Evolutionary conservation across 2,329 filamentous ascomycete genomes (phyloP).

Genomic region (Fusarium albosuccineum): DNA sequence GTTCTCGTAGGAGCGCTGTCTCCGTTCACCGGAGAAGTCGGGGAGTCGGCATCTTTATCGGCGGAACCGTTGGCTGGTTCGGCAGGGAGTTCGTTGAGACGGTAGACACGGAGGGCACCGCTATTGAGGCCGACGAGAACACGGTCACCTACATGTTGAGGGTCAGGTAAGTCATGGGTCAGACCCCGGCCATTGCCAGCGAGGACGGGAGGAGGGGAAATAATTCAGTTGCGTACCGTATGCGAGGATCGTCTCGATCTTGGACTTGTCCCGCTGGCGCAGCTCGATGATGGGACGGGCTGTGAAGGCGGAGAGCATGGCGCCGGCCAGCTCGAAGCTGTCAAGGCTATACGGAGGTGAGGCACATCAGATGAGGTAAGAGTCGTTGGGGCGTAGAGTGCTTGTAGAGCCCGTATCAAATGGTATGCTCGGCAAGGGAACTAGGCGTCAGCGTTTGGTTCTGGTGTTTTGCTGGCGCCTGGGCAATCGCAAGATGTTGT

Average conservation of each 20-base stretch:
- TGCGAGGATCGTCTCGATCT: conserved; percentile 94
- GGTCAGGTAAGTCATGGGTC: conserved; percentile 20
- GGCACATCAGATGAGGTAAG: conserved; percentile 48
- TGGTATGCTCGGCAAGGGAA: neutral
- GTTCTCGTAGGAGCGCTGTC: conserved; percentile 47
- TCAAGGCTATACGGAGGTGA: conserved; percentile 45
- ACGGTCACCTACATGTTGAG: conserved; percentile 76
- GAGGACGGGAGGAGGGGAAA: neutral
- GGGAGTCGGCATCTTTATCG: conserved; percentile 44
- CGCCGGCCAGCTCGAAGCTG: conserved; percentile 60
- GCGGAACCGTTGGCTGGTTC: conserved; percentile 53
- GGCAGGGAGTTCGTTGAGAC: conserved; percentile 77
- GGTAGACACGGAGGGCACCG: conserved; percentile 89
- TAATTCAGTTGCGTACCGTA: conserved; percentile 71
- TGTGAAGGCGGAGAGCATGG: conserved; percentile 97
- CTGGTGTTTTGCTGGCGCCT: conserved; percentile 14
- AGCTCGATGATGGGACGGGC: conserved; percentile 98
- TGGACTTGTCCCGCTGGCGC: conserved; percentile 93
- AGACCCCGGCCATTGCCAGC: neutral
- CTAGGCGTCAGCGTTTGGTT: conserved; percentile 1
- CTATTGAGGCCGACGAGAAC: conserved; percentile 93
- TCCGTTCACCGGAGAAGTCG: conserved; percentile 48
- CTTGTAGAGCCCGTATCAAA: conserved; percentile 1
- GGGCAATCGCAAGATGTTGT: conserved; percentile 19
- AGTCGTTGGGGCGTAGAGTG: conserved; percentile 2